Evolutionary conservation across 345 rosid species (phyloP).

Genomic region (Capsella bursapastoris): DNA sequence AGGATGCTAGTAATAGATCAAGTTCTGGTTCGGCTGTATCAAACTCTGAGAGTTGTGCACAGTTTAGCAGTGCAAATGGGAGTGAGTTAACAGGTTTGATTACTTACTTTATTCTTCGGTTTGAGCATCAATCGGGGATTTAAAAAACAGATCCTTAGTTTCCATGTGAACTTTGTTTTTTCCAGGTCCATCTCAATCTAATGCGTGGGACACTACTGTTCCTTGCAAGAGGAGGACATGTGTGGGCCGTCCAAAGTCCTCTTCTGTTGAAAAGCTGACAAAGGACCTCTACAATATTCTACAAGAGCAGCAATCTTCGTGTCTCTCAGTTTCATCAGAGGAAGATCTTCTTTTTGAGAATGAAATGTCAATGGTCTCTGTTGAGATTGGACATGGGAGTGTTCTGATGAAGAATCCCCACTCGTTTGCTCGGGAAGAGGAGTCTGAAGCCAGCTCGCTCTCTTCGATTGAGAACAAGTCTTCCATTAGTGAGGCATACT

Average conservation of each 20-base stretch:
- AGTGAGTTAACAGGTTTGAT: slow-evolving; percentile 91
- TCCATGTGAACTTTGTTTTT: slow-evolving; percentile 27
- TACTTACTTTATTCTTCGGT: background rate
- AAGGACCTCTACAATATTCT: slow-evolving; percentile 79
- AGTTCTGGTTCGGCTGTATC: slow-evolving; percentile 99
- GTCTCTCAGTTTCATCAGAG: slow-evolving; percentile 84
- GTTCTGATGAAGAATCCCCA: slow-evolving; percentile 85
- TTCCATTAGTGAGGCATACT: slow-evolving; percentile 62
- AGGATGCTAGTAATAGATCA: slow-evolving; percentile 86
- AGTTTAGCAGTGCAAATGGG: slow-evolving; percentile 75
- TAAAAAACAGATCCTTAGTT: slow-evolving; percentile 1
- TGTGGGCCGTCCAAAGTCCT: slow-evolving; percentile 77
- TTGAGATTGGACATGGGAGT: slow-evolving; percentile 97
- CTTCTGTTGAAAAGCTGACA: slow-evolving; percentile 92
- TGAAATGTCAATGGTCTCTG: slow-evolving; percentile 92
- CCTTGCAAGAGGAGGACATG: slow-evolving; percentile 94
- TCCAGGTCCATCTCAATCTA: slow-evolving; percentile 86
- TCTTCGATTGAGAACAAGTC: slow-evolving; percentile 77
- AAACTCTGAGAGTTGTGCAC: slow-evolving; percentile 94
- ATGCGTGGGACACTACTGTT: slow-evolving; percentile 83
- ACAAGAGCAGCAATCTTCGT: slow-evolving; percentile 94
- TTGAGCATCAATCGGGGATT: slow-evolving; percentile 9
- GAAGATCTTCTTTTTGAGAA: slow-evolving; percentile 94
- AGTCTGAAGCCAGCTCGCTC: slow-evolving; percentile 96
- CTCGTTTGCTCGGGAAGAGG: slow-evolving; percentile 86